Base-by-base conservation (phyloP, 441 rosid genomes). In the Omphalea diandra region DNA sequence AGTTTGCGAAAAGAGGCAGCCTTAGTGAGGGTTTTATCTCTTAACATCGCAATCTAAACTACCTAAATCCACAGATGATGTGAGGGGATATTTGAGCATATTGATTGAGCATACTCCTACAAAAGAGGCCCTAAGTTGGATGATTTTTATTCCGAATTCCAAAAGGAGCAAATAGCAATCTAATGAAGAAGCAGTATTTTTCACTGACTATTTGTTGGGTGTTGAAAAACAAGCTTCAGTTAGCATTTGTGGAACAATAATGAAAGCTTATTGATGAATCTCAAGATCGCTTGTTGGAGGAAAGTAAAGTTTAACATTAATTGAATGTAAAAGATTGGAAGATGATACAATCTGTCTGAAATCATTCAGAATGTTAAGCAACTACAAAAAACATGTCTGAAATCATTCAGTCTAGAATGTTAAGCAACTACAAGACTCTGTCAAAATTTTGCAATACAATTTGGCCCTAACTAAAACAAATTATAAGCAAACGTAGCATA, bases 381-480 rank as follows among this genome's bases (percentile, higher is more conserved):
- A 15, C 63, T 43, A 54, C 49, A 70, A 0, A 5, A n/a, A n/a
- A n/a, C n/a, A n/a, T n/a, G n/a, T n/a, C n/a, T n/a, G n/a, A n/a
- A 59, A 57, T 36, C 53, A 56, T 56, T 40, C 32, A 3, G 29
- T 29, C 27, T 33, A 5, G 27, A 66, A 44, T 24, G 18, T 73
- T 1, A 22, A 71, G 63, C 65, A 41, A 15, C 63, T 43, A 54
- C 49, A 70, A 0, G 10, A n/a, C 60, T 35, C 52, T 35, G 56
- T 38, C 71, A 67, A 71, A 76, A 12, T 14, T 68, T 68, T 69
- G 55, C 22, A 53, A 36, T 35, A 63, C 64, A 43, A 40, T 63
- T 43, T 31, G 36, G 27, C 47, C 47, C 55, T 49, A 52, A 52
- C 33, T 18, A 24, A 70, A 65, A 73, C 43, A 50, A 64, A 9